phyloP scores from a whole-genome alignment of 2,329 filamentous ascomycete species.

The Colletotrichum cordylinicola region DNA sequence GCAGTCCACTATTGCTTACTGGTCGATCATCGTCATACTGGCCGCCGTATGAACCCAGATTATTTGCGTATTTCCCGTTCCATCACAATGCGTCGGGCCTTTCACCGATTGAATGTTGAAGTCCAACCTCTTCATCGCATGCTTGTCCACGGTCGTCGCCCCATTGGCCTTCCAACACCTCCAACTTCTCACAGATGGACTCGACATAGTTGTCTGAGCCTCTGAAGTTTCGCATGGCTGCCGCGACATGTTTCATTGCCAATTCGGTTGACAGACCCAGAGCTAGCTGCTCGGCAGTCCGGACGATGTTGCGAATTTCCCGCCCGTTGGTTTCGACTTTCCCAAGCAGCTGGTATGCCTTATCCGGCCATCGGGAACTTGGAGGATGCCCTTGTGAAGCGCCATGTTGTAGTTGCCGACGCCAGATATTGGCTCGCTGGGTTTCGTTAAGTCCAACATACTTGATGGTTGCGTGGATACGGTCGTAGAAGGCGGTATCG shows the following conservation, averaged over 20 bases:
- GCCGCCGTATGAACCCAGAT: rapidly evolving
- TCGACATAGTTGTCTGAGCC: rapidly evolving
- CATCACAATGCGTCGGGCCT: background rate
- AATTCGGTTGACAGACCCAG: background rate
- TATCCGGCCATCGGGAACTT: background rate
- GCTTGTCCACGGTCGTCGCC: background rate
- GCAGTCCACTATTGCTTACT: background rate
- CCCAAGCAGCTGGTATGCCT: background rate
- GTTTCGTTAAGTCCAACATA: background rate
- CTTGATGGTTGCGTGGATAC: background rate
- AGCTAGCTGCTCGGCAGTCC: background rate
- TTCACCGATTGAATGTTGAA: rapidly evolving
- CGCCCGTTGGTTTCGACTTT: background rate
- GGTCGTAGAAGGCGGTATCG: background rate
- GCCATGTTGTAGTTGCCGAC: background rate
- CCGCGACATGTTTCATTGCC: background rate
- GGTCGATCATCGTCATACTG: background rate
- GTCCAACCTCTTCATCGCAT: rapidly evolving
- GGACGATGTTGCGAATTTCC: background rate
- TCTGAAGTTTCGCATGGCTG: background rate
- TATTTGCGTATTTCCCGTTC: rapidly evolving
- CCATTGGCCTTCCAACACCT: background rate
- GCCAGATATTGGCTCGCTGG: background rate
- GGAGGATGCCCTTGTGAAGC: no score
- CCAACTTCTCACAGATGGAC: background rate